Base-by-base conservation (phyloP, 1,284 basidiomycete species). In the Marasmius sp. region DNA sequence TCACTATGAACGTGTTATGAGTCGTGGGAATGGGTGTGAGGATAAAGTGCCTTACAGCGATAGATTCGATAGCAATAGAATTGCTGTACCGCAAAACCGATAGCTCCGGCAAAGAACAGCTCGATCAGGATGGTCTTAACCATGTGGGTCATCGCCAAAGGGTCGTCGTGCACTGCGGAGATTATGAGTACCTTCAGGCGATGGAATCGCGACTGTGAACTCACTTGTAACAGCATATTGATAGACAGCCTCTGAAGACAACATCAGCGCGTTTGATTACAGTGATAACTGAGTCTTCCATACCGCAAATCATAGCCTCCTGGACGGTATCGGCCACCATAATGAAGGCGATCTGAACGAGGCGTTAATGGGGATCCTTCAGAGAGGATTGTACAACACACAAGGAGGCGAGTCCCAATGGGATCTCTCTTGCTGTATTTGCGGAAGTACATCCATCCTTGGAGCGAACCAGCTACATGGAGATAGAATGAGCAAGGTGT, bases 391-490 rank as follows among this genome's bases (percentile, higher is more conserved):
- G 9, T 1, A 36, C 33, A 38, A 54, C 52, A 16, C 16, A 54
- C 52, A n/a, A 54, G 52, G 11, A 54, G 52, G 38, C 52, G 52
- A 54, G 37, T 37, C 36, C 34, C 33, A 8, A 34, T 12, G 12
- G 33, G 52, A n/a, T 54, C 52, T 37, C 52, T 37, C 18, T 36
- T 36, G 34, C 38, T 54, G 16, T 54, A 54, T 54, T 54, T 54
- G 34, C 52, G 52, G 34, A 54, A 54, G 36, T 54, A 54, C 16
- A 54, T 36, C 52, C 52, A 54, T 54, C 52, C 52, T n/a, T 54
- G 52, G 9, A 54, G 52, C 34, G 37, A 37, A 6, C 52, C 52
- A 54, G 52, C 52, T 54, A 4, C 16, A 33, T 20, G n/a, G 6
- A 14, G 38, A 6, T 33, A 3, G 34, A 34, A 7, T 34, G 14